Percentiles rank a stretch among this genome's conserved stretches.
Evolutionary conservation across 805 yeast genomes (phyloP).

Genomic region (Saccharomyces kudriavzevii): DNA sequence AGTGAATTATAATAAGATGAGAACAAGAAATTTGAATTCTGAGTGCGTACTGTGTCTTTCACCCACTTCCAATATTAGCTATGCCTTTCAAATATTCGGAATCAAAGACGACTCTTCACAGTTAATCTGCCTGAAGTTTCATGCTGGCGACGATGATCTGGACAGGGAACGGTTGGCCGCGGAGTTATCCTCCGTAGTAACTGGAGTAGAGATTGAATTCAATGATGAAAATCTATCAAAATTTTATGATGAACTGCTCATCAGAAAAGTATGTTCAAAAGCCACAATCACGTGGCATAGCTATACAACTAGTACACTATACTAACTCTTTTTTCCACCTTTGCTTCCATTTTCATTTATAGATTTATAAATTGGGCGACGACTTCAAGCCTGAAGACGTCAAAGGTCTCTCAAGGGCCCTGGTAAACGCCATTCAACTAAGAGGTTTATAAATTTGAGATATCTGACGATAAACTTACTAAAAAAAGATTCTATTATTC

Average conservation of each 20-base stretch:
- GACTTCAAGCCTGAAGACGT: constrained; percentile 14
- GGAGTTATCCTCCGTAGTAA: constrained; percentile 11
- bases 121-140: constrained; percentile 42
- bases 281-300: neutral
- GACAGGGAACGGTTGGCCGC: neutral
- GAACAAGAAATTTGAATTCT: constrained; percentile 61
- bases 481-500: neutral
- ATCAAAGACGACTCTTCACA: constrained; percentile 41
- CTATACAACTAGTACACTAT: neutral
- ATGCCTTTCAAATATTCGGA: constrained; percentile 65
- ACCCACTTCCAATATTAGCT: constrained; percentile 59
- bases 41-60: constrained; percentile 64
- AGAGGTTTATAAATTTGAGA: constrained; percentile 32
- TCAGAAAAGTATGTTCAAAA: constrained; percentile 28
- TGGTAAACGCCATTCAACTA: constrained; percentile 41
- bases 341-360: constrained; percentile 2
- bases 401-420: constrained; percentile 33
- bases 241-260: constrained; percentile 29
- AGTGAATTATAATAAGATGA: constrained; percentile 36
- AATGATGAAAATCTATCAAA: constrained; percentile 27
- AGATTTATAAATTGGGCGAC: constrained; percentile 25
- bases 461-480: neutral
- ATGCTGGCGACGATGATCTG: constrained; percentile 10
- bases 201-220: constrained; percentile 32
- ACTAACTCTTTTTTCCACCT: constrained; percentile 5